These are phyloP conservation scores for Pseudopediastrum boryanum DNA, from an alignment of 139 green algal genomes.

Conservation along the genomic window DNA sequence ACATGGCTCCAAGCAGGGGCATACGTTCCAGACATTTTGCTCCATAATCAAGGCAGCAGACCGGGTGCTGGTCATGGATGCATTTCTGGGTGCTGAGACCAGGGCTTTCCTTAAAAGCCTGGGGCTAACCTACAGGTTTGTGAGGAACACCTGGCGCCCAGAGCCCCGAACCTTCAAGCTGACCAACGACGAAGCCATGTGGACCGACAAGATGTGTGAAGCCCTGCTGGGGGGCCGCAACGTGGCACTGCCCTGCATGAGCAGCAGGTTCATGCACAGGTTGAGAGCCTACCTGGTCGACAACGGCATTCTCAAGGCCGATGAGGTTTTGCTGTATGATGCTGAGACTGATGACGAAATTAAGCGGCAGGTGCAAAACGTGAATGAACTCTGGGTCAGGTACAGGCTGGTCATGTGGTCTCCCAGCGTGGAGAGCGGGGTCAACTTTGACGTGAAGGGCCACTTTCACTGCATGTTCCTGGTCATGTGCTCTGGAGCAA, in stretches of 20 bases:
- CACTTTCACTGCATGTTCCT: constrained; percentile 17
- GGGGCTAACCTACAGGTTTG: neutral
- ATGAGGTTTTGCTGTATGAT: constrained; percentile 7
- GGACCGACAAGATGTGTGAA: neutral
- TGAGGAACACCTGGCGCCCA: neutral
- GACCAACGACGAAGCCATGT: neutral
- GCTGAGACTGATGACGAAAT: neutral
- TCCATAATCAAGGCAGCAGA: neutral
- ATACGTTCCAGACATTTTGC: constrained; percentile 4
- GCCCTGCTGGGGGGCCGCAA: neutral
- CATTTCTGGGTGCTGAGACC: neutral
- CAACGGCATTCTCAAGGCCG: neutral
- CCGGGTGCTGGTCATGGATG: constrained; percentile 5
- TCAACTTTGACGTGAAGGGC: neutral
- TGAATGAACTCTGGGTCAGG: neutral
- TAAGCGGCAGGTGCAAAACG: neutral
- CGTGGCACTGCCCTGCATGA: constrained; percentile 4
- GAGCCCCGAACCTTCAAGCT: neutral
- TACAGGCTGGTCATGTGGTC: neutral
- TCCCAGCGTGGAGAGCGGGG: neutral
- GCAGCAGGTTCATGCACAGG: constrained; percentile 1
- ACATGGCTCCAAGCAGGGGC: neutral
- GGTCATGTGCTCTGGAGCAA: neutral
- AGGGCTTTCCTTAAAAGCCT: neutral
- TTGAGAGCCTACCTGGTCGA: neutral